Conservation (phyloP, 1,284 basidiomycete genomes). For the Fomes fomentarius region DNA sequence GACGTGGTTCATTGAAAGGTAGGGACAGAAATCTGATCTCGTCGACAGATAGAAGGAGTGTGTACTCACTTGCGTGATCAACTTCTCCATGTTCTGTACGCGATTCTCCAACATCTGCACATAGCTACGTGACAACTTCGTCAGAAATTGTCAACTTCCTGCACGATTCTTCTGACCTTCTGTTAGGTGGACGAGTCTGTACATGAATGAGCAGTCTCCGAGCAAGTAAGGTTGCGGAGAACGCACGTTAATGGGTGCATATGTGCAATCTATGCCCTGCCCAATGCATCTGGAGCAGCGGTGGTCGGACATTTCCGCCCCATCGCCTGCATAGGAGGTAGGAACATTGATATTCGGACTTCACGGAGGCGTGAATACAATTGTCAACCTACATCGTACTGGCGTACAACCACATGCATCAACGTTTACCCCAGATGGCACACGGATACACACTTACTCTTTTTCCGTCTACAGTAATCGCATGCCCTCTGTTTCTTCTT, state of each 20-base stretch:
- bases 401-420: not conserved
- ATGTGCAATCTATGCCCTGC: conserved; percentile 78
- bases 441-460: conserved; percentile 50
- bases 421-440: not conserved
- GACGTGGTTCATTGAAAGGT: too few relatives aligned
- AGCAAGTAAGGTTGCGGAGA: not conserved
- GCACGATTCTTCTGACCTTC: conserved; percentile 56
- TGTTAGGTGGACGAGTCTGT: conserved; percentile 82
- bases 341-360: not conserved
- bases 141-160: not conserved
- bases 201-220: not conserved
- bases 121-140: conserved; percentile 46
- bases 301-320: conserved; percentile 57
- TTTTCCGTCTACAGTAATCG: conserved; percentile 74
- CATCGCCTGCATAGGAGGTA: conserved; percentile 28
- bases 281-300: conserved; percentile 80
- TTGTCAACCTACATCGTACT: conserved; percentile 24
- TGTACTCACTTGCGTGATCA: conserved; percentile 56
- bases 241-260: conserved; percentile 71
- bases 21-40: too few relatives aligned
- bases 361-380: not conserved
- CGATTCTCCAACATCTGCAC: conserved; percentile 74
- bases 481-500: conserved; percentile 72
- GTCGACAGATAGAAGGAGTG: too few relatives aligned
- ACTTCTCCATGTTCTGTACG: conserved; percentile 70